Evolutionary conservation across 1,139 yeast species (phyloP).

Genomic region (Lodderomyces metapsilosis): DNA sequence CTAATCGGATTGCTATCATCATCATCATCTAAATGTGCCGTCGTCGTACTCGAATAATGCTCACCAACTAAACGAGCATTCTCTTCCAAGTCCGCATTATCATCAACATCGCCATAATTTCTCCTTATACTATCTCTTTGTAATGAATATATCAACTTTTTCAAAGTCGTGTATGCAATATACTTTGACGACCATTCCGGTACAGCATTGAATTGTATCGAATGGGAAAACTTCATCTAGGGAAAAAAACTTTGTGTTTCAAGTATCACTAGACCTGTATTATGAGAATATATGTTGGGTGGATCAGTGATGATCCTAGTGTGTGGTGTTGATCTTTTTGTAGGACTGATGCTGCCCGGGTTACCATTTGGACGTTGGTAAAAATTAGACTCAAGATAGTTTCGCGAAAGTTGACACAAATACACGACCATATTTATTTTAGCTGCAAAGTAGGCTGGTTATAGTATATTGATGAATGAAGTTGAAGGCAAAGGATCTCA

Average conservation of each 20-base stretch:
- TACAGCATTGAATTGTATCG: constrained; percentile 70
- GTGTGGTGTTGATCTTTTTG: no score
- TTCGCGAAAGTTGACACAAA: no score
- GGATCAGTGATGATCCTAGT: no score
- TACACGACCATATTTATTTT: no score
- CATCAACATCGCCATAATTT: constrained; percentile 22
- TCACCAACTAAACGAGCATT: constrained; percentile 25
- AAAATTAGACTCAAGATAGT: no score
- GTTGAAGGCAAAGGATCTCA: no score
- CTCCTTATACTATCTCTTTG: constrained; percentile 53
- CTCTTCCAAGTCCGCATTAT: constrained; percentile 26
- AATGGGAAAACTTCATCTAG: constrained; percentile 68
- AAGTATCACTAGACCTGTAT: no score
- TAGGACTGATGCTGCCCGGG: no score
- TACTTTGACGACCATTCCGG: constrained; percentile 78
- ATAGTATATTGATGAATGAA: no score
- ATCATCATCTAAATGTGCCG: constrained; percentile 18
- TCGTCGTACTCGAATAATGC: constrained; percentile 23
- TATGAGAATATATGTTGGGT: no score
- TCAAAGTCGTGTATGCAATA: constrained; percentile 62
- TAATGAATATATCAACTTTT: constrained; percentile 62
- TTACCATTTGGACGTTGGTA: no score
- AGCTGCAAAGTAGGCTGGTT: no score
- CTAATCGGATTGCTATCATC: constrained; percentile 23
- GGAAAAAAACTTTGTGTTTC: neutral